Evolutionary conservation across 306 rosid species (phyloP).

Genomic region (Rosa multiflora): DNA sequence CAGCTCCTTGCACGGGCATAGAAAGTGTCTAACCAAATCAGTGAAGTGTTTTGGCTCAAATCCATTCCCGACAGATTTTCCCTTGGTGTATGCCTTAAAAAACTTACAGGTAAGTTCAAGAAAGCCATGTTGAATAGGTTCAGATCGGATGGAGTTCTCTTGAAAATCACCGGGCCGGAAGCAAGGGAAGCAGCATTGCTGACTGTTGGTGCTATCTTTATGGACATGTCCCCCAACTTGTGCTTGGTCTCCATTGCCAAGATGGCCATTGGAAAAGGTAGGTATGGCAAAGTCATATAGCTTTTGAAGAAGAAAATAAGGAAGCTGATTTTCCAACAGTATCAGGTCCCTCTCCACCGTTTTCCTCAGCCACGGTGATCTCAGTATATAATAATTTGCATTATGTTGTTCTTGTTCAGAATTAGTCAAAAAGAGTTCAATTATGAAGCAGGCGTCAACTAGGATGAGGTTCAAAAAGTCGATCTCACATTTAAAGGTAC

Average conservation of each 20-base stretch:
- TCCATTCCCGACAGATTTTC: background rate
- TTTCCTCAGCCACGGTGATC: conserved; percentile 42
- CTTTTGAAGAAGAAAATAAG: conserved; percentile 29
- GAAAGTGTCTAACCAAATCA: conserved; percentile 42
- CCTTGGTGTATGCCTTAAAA: background rate
- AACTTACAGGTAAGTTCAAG: background rate
- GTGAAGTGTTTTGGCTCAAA: conserved; percentile 34
- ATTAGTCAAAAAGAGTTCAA: conserved; percentile 26
- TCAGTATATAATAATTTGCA: conserved; percentile 17
- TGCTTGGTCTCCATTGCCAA: too few relatives aligned
- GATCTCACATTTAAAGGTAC: background rate
- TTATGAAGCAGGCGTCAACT: conserved; percentile 22
- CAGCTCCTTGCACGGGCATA: conserved; percentile 9
- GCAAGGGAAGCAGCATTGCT: too few relatives aligned
- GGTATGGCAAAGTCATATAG: conserved; percentile 15
- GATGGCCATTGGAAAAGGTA: background rate
- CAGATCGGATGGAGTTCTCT: too few relatives aligned
- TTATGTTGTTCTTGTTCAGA: background rate
- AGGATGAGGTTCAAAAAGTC: background rate
- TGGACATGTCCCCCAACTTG: too few relatives aligned
- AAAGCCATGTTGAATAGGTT: too few relatives aligned
- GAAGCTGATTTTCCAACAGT: conserved; percentile 58
- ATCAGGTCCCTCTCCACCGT: conserved; percentile 41
- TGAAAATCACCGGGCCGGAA: too few relatives aligned
- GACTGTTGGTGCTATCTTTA: too few relatives aligned